Evolutionary conservation across 768 basidiomycete genomes (phyloP).

Genomic region (Mycena rebaudengoi): DNA sequence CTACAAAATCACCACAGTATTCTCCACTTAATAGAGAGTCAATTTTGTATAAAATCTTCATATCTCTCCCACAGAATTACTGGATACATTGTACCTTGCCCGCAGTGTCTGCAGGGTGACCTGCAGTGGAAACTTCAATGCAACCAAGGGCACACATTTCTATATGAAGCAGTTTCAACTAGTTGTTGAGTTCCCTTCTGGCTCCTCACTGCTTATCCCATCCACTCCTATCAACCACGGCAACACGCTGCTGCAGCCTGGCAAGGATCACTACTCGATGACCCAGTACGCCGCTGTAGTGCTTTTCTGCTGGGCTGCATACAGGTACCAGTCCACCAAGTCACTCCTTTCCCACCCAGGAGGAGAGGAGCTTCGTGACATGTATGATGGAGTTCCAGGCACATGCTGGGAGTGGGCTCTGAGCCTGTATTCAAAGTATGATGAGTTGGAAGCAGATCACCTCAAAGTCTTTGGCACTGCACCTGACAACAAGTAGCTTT

Average conservation of each 20-base stretch:
- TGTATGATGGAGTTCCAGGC: background rate
- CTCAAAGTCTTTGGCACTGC: background rate
- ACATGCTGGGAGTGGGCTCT: background rate
- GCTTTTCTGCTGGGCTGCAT: background rate
- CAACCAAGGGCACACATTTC: conserved; percentile 7
- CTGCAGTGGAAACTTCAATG: background rate
- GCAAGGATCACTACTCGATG: conserved; percentile 27
- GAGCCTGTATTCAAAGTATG: background rate
- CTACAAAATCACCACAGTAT: too few species aligned
- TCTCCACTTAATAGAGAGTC: too few species aligned
- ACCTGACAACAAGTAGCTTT: too few species aligned
- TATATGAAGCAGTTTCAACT: conserved; percentile 21
- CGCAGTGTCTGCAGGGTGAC: conserved; percentile 15
- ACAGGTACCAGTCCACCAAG: background rate
- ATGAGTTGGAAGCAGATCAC: background rate
- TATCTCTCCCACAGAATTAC: too few species aligned
- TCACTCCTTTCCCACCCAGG: background rate
- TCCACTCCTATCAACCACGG: conserved; percentile 9
- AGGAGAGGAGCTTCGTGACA: background rate
- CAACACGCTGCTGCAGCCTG: conserved; percentile 17
- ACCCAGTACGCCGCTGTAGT: conserved; percentile 31
- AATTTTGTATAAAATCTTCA: too few species aligned
- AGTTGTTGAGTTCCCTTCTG: conserved; percentile 25
- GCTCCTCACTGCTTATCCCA: background rate
- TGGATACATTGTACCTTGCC: background rate